phyloP scores from a whole-genome alignment of 805 yeast genomes.

The Nakazawaea molendinolei region DNA sequence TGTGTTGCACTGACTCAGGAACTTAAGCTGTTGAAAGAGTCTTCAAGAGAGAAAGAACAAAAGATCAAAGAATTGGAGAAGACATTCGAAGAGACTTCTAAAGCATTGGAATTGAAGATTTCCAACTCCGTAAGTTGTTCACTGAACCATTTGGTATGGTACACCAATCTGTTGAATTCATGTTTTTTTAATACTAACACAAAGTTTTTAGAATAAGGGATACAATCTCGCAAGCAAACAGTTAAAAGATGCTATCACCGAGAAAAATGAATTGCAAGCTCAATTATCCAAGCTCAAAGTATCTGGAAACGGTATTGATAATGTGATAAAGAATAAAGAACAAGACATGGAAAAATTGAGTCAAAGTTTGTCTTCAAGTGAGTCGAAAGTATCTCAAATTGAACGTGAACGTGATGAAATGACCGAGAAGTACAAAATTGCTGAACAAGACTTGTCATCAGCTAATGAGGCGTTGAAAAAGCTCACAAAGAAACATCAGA shows the following conservation, averaged over 20 bases:
- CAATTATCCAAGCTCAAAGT: conserved; percentile 31
- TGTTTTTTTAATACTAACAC: neutral
- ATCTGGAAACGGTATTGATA: conserved; percentile 28
- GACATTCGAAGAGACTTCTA: conserved; percentile 23
- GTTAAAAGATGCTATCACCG: conserved; percentile 32
- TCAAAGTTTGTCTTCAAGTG: conserved; percentile 20
- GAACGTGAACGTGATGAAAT: conserved; percentile 12
- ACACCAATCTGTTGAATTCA: conserved; percentile 5
- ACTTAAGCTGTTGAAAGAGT: conserved; percentile 21
- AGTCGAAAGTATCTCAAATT: conserved; percentile 15
- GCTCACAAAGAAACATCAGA: conserved; percentile 24
- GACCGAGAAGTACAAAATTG: conserved; percentile 13
- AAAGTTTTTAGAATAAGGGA: conserved; percentile 14
- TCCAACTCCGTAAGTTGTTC: conserved; percentile 21
- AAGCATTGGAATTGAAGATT: conserved; percentile 29
- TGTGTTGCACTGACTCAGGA: conserved; percentile 21
- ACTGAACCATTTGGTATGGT: conserved; percentile 7
- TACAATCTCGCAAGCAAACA: conserved; percentile 27
- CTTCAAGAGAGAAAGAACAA: conserved; percentile 26
- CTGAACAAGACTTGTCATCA: conserved; percentile 20
- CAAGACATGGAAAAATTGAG: conserved; percentile 25
- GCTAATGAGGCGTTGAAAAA: conserved; percentile 19
- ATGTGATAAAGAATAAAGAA: conserved; percentile 29
- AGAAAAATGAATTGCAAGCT: conserved; percentile 34
- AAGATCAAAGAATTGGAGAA: conserved; percentile 25